Conservation (phyloP, 2,329 filamentous ascomycete genomes). For the Cladorrhinum sp. region DNA sequence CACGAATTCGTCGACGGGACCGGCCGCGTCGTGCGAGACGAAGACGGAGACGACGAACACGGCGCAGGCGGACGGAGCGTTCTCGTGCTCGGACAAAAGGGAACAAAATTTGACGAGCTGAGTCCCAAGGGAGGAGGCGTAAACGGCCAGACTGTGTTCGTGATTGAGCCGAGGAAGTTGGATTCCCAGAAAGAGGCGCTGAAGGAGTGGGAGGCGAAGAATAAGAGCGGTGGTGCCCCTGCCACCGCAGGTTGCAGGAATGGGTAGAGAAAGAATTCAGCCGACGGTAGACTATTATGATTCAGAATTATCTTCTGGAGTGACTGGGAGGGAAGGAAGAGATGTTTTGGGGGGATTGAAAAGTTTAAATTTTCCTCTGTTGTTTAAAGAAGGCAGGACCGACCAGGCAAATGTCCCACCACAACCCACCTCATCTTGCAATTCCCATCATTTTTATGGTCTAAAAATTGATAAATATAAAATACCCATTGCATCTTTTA, state of each 20-base stretch:
- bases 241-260: background rate
- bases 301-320: background rate
- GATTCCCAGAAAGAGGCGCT: background rate
- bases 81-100: background rate
- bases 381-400: too few relatives aligned
- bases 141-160: background rate
- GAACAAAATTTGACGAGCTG: background rate
- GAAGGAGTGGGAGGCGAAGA: background rate
- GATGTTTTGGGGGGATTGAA: background rate
- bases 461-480: too few relatives aligned
- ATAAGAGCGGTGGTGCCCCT: background rate
- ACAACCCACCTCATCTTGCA: too few relatives aligned
- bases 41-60: constrained; percentile 11
- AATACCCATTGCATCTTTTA: background rate
- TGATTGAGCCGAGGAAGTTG: background rate
- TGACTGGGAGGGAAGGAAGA: background rate
- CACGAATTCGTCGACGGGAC: constrained; percentile 17
- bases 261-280: background rate
- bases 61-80: background rate
- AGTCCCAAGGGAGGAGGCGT: background rate
- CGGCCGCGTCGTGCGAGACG: constrained; percentile 16
- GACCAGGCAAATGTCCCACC: too few relatives aligned
- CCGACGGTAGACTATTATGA: background rate
- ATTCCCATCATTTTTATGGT: too few relatives aligned
- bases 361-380: background rate